These are phyloP conservation scores for Cudoniella acicularis DNA, from an alignment of 495 filamentous ascomycete species.

Conservation along the genomic window DNA sequence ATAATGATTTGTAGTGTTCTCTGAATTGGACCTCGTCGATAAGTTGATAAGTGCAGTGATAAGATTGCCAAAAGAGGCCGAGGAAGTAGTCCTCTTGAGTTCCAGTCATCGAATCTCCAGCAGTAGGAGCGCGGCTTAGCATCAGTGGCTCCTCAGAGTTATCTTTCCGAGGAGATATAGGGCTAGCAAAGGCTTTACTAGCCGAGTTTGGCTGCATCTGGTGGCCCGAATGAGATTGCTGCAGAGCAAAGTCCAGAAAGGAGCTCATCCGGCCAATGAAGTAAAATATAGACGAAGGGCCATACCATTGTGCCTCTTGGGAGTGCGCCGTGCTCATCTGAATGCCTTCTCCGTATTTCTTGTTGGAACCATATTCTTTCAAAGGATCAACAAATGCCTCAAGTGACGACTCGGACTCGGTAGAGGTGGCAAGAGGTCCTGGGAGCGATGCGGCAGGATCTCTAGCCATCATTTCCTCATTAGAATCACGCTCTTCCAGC, in stretches of 20 bases:
- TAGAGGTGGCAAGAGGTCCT: neutral
- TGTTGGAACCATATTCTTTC: neutral
- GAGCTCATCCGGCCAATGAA: constrained; percentile 35
- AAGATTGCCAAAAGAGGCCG: constrained; percentile 46
- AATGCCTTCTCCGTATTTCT: constrained; percentile 25
- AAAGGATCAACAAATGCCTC: neutral
- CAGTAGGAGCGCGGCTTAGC: neutral
- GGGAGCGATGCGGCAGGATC: neutral
- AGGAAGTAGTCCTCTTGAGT: constrained; percentile 48
- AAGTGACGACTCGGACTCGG: neutral
- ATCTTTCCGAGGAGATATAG: neutral
- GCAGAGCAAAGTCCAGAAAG: constrained; percentile 30
- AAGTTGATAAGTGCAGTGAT: constrained; percentile 34
- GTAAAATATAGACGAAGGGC: constrained; percentile 37
- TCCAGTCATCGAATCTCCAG: neutral
- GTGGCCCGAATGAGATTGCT: constrained; percentile 22
- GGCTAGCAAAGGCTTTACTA: neutral
- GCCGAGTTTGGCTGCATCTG: neutral
- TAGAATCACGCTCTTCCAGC: neutral
- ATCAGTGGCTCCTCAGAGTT: neutral
- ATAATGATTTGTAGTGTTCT: no score
- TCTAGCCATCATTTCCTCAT: neutral
- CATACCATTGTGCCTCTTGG: constrained; percentile 32
- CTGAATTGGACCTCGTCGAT: no score
- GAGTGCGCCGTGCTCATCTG: constrained; percentile 29